Percentiles rank a stretch among this genome's conserved stretches.
Conservation (phyloP, 345 rosid species). For the Populus euphratica region DNA sequence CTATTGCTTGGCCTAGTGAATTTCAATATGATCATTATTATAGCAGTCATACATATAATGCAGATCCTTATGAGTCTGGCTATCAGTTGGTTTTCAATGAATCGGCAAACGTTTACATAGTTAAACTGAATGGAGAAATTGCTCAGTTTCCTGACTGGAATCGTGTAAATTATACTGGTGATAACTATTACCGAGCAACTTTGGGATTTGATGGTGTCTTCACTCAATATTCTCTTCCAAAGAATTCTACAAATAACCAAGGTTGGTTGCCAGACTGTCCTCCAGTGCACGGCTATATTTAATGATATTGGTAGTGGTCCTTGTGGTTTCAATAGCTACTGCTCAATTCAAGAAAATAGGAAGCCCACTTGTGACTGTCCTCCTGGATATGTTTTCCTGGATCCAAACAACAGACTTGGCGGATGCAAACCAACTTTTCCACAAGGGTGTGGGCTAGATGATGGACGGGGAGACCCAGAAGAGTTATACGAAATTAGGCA, state of each 20-base stretch:
- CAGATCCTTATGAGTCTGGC: slow-evolving; percentile 1
- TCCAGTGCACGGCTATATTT: not conserved
- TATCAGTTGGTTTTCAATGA: slow-evolving; percentile 11
- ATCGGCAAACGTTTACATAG: not conserved
- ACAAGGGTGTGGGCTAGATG: slow-evolving; percentile 13
- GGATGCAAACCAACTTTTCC: slow-evolving; percentile 19
- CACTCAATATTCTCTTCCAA: slow-evolving; percentile 15
- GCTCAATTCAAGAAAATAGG: not conserved
- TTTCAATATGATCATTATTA: slow-evolving; percentile 14
- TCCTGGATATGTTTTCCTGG: not conserved
- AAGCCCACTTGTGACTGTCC: slow-evolving; percentile 11
- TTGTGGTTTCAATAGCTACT: slow-evolving; percentile 19
- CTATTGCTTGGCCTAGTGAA: slow-evolving; percentile 15
- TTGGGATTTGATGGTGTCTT: slow-evolving; percentile 29
- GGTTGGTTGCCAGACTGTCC: not conserved
- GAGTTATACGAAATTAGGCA: slow-evolving; percentile 1
- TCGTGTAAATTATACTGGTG: not conserved
- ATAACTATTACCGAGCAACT: slow-evolving; percentile 21
- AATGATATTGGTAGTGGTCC: not conserved
- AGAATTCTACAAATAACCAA: not conserved
- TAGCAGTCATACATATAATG: not conserved
- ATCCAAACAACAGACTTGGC: slow-evolving; percentile 1
- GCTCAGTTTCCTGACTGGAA: slow-evolving; percentile 9
- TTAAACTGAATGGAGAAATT: slow-evolving; percentile 3
- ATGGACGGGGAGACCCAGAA: not conserved